Evolutionary conservation across 1,139 yeast species (phyloP), one percentile per base, ranked within the genome.

Genomic region (Geotrichum carabidarum): DNA sequence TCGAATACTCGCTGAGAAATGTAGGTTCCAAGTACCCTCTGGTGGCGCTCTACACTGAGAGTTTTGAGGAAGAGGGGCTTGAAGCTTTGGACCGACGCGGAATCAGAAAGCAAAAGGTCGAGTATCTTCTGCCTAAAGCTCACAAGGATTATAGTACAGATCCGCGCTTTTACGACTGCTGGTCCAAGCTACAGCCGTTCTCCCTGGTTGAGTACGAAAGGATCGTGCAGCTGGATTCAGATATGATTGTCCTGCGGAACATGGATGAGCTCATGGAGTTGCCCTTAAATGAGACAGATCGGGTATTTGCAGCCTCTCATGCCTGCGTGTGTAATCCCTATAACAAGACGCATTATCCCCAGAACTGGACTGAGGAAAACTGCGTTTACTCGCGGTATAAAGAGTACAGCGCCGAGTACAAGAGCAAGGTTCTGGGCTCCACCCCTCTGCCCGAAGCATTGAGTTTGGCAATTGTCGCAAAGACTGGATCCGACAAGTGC

Each of bases 281-380:
- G 35, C 67, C 68, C 15, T 64, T 78, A 37, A 60, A 65, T 44
- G 65, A 61, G 1, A 59, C 67, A 44, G 58, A 60, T 5, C 57
- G 62, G 2, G 73, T 71, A 1, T 79, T 79, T 67, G 84, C 82
- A 0, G 82, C 83, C 0, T 65, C 78, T n/a, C 81, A 80, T 60
- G 83, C 83, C 1, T 80, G 84, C 64, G 80, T 78, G 18, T 80
- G 84, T 65, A 80, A 80, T 59, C 84, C 84, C 2, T 70, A 75
- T 63, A 63, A 72, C 30, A 73, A 74, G 58, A 61, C 72, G 1
- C 81, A 80, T 60, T 80, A 80, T 59, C 84, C 84, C n/a, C 58
- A 61, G 49, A 70, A 76, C 58, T 80, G 84, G 84, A 60, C 70
- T 2, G 68, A 71, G 1, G 71, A 67, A 45, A 79, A 79, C 62